Base-by-base conservation (phyloP, 257 asterid species). In the Nemophila menziesii region DNA sequence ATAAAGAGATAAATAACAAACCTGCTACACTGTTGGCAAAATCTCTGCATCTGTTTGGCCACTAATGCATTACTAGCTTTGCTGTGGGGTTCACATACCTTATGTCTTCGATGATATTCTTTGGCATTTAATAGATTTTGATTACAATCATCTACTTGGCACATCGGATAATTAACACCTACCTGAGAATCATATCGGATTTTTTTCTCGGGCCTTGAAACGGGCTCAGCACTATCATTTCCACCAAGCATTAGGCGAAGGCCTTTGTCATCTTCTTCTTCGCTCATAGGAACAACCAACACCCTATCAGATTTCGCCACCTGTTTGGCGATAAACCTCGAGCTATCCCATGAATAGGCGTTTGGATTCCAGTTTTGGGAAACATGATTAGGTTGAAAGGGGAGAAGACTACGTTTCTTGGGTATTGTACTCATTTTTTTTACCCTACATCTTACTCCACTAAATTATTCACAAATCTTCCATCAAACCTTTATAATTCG, bases 11-110 rank as follows among this genome's bases (percentile, higher is more conserved):
- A 20, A 18, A n/a, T 16, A 10, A 48, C 54, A 4, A 16, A 49
- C 55, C 45, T 34, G 40, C 55, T 49, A 14, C 55, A 49, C 22
- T 49, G 45, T 34, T 49, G 55, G 41, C 55, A 49, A 49, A 49
- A 49, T 34, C 55, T 49, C 39, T 49, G 55, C 39, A 16, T 39
- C n/a, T 27, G 22, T 13, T 39, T 39, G 5, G 22, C 23, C 15
- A 49, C 44, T 11, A 36, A 27, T 26, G 39, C 45, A 15, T 36
- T 21, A 34, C n/a, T 34, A 38, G 44, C 21, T 19, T 49, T 49
- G 10, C 43, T 16, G 21, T 49, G 55, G 22, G 20, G 33, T 22
- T 34, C 55, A 36, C 55, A 49, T 20, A 49, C 55, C 21, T 38
- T 49, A 36, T 49, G 55, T 27, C 55, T 37, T 21, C 21, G 40